Base-by-base conservation (phyloP, 2,329 filamentous ascomycete species). In the Calonectria pseudoturangicola region DNA sequence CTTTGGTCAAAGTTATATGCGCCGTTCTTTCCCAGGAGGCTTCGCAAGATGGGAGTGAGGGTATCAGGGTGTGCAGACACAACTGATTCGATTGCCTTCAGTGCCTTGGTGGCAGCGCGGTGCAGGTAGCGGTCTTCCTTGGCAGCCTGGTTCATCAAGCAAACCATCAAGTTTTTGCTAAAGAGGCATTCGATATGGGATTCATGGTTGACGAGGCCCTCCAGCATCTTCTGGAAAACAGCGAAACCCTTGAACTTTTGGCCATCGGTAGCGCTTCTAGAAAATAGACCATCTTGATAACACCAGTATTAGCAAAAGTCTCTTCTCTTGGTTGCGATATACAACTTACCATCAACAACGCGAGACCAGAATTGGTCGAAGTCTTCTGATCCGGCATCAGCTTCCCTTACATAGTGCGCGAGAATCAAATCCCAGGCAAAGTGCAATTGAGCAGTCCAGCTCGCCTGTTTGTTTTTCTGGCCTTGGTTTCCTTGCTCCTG, bases 181-280 rank as follows among this genome's bases (percentile, higher is more conserved):
- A 98, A 98, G 0, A 98, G 87, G 10, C 84, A 88, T 75, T 83
- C 88, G 66, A 86, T 90, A 77, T 88, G 89, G 70, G 76, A 66
- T 21, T 80, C 80, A 27, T 83, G 90, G 81, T 79, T 87, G 39
- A 87, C 86, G 10, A 89, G 83, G 4, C 86, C 86, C 54, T 89
- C 85, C 4, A 98, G 85, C 77, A 95, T 91, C 80, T 93, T 94
- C 78, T 93, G 92, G 79, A 98, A 95, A 2, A 98, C 90, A 79
- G 96, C 92, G 84, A 98, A 96, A 0, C 97, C 97, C 83, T 95
- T 95, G 80, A 95, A 95, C 84, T 98, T 98, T 69, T 97, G 93
- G 77, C 96, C 95, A 51, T 96, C 92, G 1, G 95, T 97, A 9
- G 96, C 93, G 13, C 90, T 92, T 70, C 93, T 91, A 7, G 94